Base-by-base conservation (phyloP, 768 basidiomycete species). In the Tylopilus sp. region DNA sequence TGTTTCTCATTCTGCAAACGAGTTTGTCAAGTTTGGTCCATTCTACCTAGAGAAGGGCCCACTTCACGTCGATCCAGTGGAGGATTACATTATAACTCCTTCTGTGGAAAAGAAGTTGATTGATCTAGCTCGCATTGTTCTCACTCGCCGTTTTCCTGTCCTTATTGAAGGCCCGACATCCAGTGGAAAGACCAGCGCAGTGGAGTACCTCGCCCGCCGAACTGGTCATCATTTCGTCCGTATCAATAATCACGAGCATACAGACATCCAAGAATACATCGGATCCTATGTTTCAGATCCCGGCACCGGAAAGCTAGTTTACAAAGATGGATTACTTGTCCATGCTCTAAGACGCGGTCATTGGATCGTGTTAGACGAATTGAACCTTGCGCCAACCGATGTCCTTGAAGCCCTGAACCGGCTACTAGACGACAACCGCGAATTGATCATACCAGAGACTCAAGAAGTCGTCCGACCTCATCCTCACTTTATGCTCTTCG, bases 191-290 rank as follows among this genome's bases (percentile, higher is more conserved):
- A 99, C 97, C 3, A 94, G 92, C 61, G 91, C 96, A 1, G 85
- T 99, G 41, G 95, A 98, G 72, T 98, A 95, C 69, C 81, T 99
- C 26, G 96, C 97, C 6, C 83, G 83, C 55, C 80, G 89, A 50
- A 97, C 94, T 0, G 96, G 97, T 0, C 97, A 99, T 74, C 84
- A 81, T 31, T 98, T 98, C 70, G 85, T 99, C 28, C 90, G 97
- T 36, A 98, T 99, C 78, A 99, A 99, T 74, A 99, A 99, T 63
- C 97, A 99, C 72, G 97, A 99, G 58, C 97, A 98, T 65, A 99
- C 97, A 6, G 97, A 99, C 65, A 97, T 99, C 45, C 97, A 99
- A 65, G 97, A 99, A 67, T 99, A 99, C 65, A 79, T 98, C 42
- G 97, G 97, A 3, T 93, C 93, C 0, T 99, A 99, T 65, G 84